Evolutionary conservation across 2,329 filamentous ascomycete genomes (phyloP), one percentile per base, ranked within the genome.

Genomic region (Allantophomopsis cytisporea): DNA sequence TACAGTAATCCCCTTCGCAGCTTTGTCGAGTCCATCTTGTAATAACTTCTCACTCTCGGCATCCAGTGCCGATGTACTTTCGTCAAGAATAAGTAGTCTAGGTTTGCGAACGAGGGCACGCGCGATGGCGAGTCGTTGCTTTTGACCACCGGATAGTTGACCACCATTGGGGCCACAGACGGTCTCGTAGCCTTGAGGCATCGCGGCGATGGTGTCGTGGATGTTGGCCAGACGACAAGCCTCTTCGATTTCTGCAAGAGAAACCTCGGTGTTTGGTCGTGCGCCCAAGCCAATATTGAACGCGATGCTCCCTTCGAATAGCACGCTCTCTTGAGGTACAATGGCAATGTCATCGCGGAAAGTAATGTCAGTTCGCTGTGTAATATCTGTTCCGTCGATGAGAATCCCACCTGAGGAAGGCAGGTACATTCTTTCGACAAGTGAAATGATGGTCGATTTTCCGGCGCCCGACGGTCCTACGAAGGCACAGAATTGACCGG

Each of bases 401-500:
- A 42, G 11, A 8, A 53, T 41, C 2, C 35, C 36, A 8, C 51
- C 51, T 1, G 47, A 45, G 17, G 36, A 35, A 2, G 66, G 63
- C 3, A 55, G 54, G 52, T 72, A 71, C 47, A 73, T 64, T 13
- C 66, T 56, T 47, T 71, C 66, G 1, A 72, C 55, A 3, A 73
- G 57, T 2, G 71, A 66, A 49, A 82, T 66, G 36, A 78, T 73
- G 15, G 77, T 81, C 1, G 73, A 80, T 51, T 83, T 83, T 1
- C 78, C 78, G 2, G 76, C 72, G 2, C 78, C 78, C 0, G 73
- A 78, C 4, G 76, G 73, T 0, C 78, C 77, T 2, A 81, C 76
- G 10, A 83, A 61, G 2, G 74, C 78, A 45, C 66, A 69, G 50
- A 81, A 80, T 39, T 76, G 66, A 1, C 74, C 73, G 0, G 73